Evolutionary conservation across 768 basidiomycete species (phyloP), one percentile per base, ranked within the genome.

Genomic region (Podaxis sp.): DNA sequence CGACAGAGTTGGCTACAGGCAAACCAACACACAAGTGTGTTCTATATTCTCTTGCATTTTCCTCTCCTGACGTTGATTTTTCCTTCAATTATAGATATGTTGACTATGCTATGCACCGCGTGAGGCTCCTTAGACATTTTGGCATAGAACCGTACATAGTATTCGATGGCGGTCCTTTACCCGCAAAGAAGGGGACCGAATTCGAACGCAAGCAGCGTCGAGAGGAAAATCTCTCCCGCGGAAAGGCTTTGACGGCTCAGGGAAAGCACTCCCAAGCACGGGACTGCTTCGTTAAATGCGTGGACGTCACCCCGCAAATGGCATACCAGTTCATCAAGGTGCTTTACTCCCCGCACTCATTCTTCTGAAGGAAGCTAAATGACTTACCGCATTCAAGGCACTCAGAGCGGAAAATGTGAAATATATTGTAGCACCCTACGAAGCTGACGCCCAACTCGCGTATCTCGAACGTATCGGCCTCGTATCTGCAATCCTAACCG

Each of bases 321-420:
- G 96, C 96, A 2, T 96, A 84, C 72, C 97, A 98, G 74, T 79
- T 98, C 66, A 97, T 98, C 79, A 98, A 99, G 85, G 96, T 91
- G 65, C 50, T 75, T 65, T 57, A 51, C n/a, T 53, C 27, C 37
- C 29, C 46, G 52, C 47, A 4, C 64, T 17, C 22, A 25, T 33
- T 33, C 33, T 33, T 9, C 8, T 1, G 33, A 33, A 33, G 33
- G 33, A 33, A 33, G 33, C 8, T 33, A 59, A 40, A 43, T 12
- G 43, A 36, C 37, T 37, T 59, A 38, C 37, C 19, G n/a, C 47
- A 37, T 54, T 61, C 9, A 66, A 98, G 96, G 96, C 92, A 11
- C 80, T 99, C 36, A 83, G 83, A 53, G 91, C 90, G 11, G 96
- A 97, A 70, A 75, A 77, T 17, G 84, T 98, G 7, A 72, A 82